These are phyloP conservation scores for Scutellaria barbata DNA, from an alignment of 257 asterid species.

Conservation along the genomic window DNA sequence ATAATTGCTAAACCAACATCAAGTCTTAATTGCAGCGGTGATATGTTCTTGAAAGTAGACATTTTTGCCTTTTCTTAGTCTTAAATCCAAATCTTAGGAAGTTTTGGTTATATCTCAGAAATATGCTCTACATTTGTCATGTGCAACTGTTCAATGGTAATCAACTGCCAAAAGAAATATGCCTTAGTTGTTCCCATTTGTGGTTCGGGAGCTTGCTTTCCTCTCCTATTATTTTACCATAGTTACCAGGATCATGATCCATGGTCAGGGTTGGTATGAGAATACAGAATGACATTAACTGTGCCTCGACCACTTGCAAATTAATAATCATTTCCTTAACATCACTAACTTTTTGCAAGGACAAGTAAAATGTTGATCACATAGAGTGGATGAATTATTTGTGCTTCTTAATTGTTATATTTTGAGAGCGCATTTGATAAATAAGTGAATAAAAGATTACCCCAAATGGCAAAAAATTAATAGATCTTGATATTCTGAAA, in stretches of 20 bases:
- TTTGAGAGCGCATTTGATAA: no score
- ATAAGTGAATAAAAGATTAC: no score
- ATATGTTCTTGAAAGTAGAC: background rate
- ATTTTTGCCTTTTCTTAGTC: slow-evolving; percentile 13
- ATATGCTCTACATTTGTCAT: background rate
- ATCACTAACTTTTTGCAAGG: no score
- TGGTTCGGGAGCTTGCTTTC: background rate
- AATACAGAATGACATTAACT: no score
- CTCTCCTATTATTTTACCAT: background rate
- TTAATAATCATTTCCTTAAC: no score
- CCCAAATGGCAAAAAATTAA: no score
- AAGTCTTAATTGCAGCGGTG: background rate
- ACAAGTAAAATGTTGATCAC: no score
- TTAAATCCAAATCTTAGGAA: background rate
- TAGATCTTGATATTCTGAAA: no score
- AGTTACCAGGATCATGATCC: background rate
- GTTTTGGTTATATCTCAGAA: background rate
- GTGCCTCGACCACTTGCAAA: no score
- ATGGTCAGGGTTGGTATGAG: background rate
- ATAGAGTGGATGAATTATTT: no score
- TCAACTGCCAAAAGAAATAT: background rate
- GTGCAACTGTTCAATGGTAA: no score
- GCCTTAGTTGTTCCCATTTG: background rate
- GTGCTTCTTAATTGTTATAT: no score
- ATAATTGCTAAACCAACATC: background rate